Conservation (phyloP, 1,284 basidiomycete species). For the Rhodofomes roseus region DNA sequence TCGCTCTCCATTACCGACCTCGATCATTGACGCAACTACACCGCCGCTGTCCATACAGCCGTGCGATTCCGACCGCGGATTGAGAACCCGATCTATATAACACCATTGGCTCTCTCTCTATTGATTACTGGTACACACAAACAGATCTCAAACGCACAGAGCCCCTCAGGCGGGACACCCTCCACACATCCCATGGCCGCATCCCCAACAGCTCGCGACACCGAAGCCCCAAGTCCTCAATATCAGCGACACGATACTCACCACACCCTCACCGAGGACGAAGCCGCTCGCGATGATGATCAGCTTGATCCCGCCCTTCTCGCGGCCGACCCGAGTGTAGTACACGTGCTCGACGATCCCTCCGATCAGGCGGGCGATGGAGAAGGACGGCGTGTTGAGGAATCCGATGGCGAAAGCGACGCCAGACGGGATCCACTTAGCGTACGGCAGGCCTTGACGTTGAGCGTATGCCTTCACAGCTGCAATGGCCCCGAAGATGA, state of each 20-base stretch:
- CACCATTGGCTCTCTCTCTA: too few relatives aligned
- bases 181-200: constrained; percentile 68
- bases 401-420: constrained; percentile 89
- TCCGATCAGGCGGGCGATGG: constrained; percentile 86
- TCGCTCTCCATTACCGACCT: too few relatives aligned
- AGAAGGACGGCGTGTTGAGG: constrained; percentile 94
- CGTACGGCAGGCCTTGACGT: constrained; percentile 42
- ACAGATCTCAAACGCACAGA: too few relatives aligned
- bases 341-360: constrained; percentile 78
- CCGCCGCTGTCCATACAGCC: too few relatives aligned
- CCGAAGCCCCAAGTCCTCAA: constrained; percentile 74
- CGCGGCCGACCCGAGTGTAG: constrained; percentile 46
- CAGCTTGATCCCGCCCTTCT: constrained; percentile 60
- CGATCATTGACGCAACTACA: too few relatives aligned
- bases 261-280: constrained; percentile 90
- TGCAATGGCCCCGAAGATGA: constrained; percentile 67
- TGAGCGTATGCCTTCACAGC: constrained; percentile 63
- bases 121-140: background rate
- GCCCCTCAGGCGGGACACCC: constrained; percentile 48
- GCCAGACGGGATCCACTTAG: constrained; percentile 84
- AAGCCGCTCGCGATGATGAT: constrained; percentile 94
- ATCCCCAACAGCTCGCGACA: constrained; percentile 82
- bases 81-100: too few relatives aligned
- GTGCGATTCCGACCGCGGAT: too few relatives aligned
- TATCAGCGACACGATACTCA: constrained; percentile 78